Conservation (phyloP, 2,329 filamentous ascomycete species). For the Verticillium longisporum region DNA sequence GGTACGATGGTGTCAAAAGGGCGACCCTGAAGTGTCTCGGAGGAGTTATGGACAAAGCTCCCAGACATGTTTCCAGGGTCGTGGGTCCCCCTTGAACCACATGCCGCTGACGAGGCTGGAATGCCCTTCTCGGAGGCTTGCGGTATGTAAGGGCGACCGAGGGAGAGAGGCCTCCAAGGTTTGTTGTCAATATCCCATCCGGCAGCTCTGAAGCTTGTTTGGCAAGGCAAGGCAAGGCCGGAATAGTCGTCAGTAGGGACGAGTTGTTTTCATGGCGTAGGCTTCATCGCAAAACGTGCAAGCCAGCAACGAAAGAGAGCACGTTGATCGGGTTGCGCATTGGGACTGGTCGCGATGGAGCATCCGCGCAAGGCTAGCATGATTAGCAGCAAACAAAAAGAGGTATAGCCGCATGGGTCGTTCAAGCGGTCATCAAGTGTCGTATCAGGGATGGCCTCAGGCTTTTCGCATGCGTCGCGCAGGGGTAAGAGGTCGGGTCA, state of each 20-base stretch:
- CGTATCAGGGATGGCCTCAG: background rate
- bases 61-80: background rate
- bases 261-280: background rate
- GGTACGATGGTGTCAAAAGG: background rate
- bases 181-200: background rate
- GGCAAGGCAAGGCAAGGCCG: background rate
- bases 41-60: background rate
- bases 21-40: conserved; percentile 1
- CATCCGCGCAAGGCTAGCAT: background rate
- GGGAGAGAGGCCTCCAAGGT: background rate
- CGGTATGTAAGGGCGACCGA: background rate
- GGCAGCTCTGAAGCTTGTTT: background rate
- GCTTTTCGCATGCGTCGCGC: background rate
- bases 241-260: background rate
- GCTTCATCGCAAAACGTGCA: background rate
- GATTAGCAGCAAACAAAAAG: background rate
- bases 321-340: background rate
- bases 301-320: background rate
- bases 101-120: background rate
- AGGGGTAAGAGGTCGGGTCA: background rate
- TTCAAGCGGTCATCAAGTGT: background rate
- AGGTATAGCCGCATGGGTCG: background rate
- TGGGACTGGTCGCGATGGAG: background rate
- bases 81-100: background rate
- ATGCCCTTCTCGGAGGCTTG: background rate